phyloP scores from a whole-genome alignment of 2,329 filamentous ascomycete species.

The Aspergillus eucalypticola region DNA sequence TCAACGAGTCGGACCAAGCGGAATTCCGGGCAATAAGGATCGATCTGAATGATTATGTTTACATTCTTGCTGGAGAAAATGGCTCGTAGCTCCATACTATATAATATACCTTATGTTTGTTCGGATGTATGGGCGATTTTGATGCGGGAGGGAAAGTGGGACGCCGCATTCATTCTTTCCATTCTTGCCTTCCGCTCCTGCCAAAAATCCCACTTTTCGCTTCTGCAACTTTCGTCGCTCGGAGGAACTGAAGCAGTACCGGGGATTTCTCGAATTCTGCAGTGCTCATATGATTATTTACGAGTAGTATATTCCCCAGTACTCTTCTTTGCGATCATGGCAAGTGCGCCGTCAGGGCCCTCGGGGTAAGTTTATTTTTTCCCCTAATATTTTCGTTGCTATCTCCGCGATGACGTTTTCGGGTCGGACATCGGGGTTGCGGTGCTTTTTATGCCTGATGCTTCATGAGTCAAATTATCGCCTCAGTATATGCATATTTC shows the following conservation, averaged over 20 bases:
- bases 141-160: neutral
- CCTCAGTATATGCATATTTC: neutral
- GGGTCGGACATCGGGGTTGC: neutral
- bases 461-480: neutral
- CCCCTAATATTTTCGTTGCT: neutral
- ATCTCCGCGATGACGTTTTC: neutral
- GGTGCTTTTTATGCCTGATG: neutral
- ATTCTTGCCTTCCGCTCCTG: neutral
- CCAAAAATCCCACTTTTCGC: neutral
- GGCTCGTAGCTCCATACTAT: neutral
- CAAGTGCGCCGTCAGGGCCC: neutral
- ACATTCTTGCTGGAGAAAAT: neutral
- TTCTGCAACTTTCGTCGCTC: neutral
- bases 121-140: neutral
- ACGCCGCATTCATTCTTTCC: neutral
- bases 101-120: neutral
- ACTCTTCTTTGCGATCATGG: neutral
- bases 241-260: neutral
- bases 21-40: neutral
- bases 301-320: too few relatives aligned
- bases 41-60: neutral
- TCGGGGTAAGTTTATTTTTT: neutral
- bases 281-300: neutral
- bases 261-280: neutral
- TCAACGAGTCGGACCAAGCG: neutral